phyloP scores from a whole-genome alignment of 495 filamentous ascomycete genomes.

The Penicillium nucicola region DNA sequence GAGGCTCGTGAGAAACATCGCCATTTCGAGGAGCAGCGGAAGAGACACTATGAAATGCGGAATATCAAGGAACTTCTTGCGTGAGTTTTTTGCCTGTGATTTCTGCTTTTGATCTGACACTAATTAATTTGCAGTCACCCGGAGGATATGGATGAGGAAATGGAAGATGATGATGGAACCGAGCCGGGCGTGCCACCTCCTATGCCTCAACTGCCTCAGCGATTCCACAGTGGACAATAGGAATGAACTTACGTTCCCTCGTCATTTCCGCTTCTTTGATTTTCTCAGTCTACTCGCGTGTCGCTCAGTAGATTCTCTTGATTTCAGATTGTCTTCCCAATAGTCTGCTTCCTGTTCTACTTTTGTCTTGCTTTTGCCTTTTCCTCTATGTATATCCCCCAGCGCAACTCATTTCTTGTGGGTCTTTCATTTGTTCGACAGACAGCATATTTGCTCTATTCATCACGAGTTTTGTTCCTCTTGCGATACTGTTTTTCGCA shows the following conservation, averaged over 20 bases:
- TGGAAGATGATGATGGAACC: conserved; percentile 48
- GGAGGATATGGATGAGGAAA: conserved; percentile 48
- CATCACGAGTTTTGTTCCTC: no score
- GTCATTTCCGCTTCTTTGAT: background rate
- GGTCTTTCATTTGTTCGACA: background rate
- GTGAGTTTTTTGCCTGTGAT: conserved; percentile 37
- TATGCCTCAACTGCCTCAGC: conserved; percentile 34
- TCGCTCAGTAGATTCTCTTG: background rate
- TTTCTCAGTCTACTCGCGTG: background rate
- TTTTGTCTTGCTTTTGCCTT: background rate
- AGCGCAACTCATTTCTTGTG: conserved; percentile 5
- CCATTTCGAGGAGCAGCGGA: conserved; percentile 85
- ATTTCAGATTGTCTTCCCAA: background rate
- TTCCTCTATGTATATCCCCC: conserved; percentile 21
- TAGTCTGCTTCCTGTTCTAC: background rate
- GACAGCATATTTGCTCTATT: background rate
- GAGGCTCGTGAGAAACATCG: conserved; percentile 88
- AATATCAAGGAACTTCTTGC: conserved; percentile 87
- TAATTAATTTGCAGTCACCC: conserved; percentile 36
- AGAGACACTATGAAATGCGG: conserved; percentile 98
- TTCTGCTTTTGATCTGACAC: background rate
- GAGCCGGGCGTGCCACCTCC: conserved; percentile 26
- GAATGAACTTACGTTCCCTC: background rate
- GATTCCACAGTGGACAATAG: conserved; percentile 23
- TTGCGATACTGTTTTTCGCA: no score